These are phyloP conservation scores for Colletotrichum sp. DNA, from an alignment of 2,329 filamentous ascomycete genomes.

Conservation along the genomic window DNA sequence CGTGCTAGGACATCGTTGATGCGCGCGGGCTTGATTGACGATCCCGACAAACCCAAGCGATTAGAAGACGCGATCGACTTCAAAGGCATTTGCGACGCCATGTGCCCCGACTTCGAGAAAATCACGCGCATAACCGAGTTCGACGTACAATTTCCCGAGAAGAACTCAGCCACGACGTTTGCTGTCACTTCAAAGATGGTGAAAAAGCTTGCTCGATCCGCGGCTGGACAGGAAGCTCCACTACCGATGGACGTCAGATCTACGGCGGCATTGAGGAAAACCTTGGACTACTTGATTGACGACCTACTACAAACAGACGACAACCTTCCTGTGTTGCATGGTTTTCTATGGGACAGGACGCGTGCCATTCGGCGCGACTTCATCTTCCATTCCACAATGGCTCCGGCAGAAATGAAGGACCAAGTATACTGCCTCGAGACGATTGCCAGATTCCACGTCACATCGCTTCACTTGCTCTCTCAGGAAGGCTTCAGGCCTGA, in stretches of 20 bases:
- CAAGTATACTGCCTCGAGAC: slow-evolving; percentile 70
- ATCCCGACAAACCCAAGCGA: slow-evolving; percentile 66
- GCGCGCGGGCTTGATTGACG: slow-evolving; percentile 66
- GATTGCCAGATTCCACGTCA: slow-evolving; percentile 71
- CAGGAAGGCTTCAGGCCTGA: slow-evolving; percentile 59
- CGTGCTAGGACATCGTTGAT: slow-evolving; percentile 63
- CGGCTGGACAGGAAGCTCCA: slow-evolving; percentile 71
- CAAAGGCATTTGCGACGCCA: slow-evolving; percentile 71
- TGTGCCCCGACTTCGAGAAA: slow-evolving; percentile 73
- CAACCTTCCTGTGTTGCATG: slow-evolving; percentile 61
- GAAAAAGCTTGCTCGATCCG: slow-evolving; percentile 71
- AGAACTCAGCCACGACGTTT: slow-evolving; percentile 47
- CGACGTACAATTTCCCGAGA: slow-evolving; percentile 63
- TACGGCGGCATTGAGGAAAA: slow-evolving; percentile 60
- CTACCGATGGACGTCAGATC: slow-evolving; percentile 73
- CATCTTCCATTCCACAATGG: slow-evolving; percentile 69
- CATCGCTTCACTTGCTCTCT: slow-evolving; percentile 67
- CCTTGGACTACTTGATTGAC: slow-evolving; percentile 68
- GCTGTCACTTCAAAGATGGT: slow-evolving; percentile 63
- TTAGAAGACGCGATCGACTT: slow-evolving; percentile 70
- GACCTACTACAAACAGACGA: slow-evolving; percentile 60
- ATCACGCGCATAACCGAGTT: slow-evolving; percentile 66
- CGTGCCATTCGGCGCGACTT: slow-evolving; percentile 72
- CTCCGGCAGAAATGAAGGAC: slow-evolving; percentile 58
- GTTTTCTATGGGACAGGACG: slow-evolving; percentile 73